Evolutionary conservation across 768 basidiomycete species (phyloP).

Genomic region (Paxillus rubicundulus): DNA sequence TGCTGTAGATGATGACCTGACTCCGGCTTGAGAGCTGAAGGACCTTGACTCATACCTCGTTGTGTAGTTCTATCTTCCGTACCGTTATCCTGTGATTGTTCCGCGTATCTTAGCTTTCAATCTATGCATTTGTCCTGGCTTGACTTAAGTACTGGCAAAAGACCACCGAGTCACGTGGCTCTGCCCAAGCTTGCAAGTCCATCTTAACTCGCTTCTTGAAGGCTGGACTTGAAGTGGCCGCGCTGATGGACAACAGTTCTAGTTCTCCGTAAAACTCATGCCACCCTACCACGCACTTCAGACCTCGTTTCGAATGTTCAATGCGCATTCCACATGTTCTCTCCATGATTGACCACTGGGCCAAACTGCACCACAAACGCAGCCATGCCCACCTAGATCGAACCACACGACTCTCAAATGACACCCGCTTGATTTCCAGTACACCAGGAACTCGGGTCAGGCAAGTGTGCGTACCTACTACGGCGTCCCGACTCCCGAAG

Average conservation of each 20-base stretch:
- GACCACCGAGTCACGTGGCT: background rate
- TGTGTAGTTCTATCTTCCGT: background rate
- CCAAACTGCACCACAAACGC: slow-evolving; percentile 25
- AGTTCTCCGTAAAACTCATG: slow-evolving; percentile 16
- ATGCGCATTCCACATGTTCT: slow-evolving; percentile 35
- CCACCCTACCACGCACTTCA: slow-evolving; percentile 21
- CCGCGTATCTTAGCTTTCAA: background rate
- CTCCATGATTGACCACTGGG: slow-evolving; percentile 25
- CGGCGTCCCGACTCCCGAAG: slow-evolving; percentile 1
- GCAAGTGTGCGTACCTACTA: slow-evolving; percentile 2
- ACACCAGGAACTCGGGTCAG: slow-evolving; percentile 8
- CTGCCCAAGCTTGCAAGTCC: no score
- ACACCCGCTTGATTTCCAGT: slow-evolving; percentile 17
- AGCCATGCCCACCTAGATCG: slow-evolving; percentile 22
- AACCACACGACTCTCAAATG: slow-evolving; percentile 15
- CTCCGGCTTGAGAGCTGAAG: background rate
- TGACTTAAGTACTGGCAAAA: no score
- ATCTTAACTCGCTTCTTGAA: no score
- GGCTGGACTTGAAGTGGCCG: background rate
- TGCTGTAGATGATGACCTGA: background rate
- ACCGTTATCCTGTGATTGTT: background rate
- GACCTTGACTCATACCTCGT: background rate
- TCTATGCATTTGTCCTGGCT: background rate
- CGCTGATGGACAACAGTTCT: slow-evolving; percentile 11
- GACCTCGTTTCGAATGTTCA: slow-evolving; percentile 29